Evolutionary conservation across 805 yeast species (phyloP).

Genomic region (Wickerhamiella dianesei): DNA sequence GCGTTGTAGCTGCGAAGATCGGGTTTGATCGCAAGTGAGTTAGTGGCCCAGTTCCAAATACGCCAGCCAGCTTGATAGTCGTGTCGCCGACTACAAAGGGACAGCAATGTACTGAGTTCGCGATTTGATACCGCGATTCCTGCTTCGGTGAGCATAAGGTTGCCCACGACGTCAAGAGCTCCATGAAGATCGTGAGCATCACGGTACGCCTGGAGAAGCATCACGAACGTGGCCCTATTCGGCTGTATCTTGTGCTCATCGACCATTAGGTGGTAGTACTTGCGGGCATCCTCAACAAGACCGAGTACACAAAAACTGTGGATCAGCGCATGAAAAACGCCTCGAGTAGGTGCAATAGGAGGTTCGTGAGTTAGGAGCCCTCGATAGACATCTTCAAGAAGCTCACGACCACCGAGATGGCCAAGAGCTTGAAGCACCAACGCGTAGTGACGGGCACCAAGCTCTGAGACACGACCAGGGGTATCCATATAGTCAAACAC

Average conservation of each 20-base stretch:
- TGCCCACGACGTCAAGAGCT: conserved; percentile 21
- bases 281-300: conserved; percentile 28
- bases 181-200: conserved; percentile 28
- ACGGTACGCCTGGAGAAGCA: conserved; percentile 27
- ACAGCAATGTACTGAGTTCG: conserved; percentile 19
- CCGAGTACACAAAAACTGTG: conserved; percentile 29
- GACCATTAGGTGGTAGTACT: conserved; percentile 27
- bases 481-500: conserved; percentile 33
- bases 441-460: conserved; percentile 39
- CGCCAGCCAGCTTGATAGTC: conserved; percentile 20
- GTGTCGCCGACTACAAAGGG: conserved; percentile 20
- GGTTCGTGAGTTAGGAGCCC: conserved; percentile 35
- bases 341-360: conserved; percentile 29
- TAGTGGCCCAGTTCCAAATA: conserved; percentile 21
- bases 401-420: conserved; percentile 32
- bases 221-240: conserved; percentile 22
- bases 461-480: not conserved
- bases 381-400: conserved; percentile 38
- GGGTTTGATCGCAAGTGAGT: conserved; percentile 11
- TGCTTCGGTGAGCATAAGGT: conserved; percentile 14
- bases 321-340: conserved; percentile 35
- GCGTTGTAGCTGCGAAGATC: conserved; percentile 23
- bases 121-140: conserved; percentile 16
- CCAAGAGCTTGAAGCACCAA: conserved; percentile 51
- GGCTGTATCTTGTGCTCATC: conserved; percentile 23